Evolutionary conservation across 2,329 filamentous ascomycete genomes (phyloP).

Genomic region (Aaosphaeria arxii): DNA sequence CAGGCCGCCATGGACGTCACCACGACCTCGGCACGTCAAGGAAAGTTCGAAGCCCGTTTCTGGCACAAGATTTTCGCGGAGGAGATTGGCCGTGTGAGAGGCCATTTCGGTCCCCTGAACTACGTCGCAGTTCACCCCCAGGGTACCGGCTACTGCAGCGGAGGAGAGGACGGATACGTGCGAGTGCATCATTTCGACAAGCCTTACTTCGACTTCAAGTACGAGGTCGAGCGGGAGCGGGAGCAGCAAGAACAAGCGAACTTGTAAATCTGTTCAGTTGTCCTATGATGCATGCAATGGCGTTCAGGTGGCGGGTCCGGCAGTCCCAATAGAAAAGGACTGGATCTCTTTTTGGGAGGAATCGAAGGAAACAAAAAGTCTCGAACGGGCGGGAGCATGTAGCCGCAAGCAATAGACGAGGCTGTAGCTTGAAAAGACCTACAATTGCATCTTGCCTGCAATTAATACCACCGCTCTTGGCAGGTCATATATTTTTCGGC

Average conservation of each 20-base stretch:
- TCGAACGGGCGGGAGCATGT: too few species aligned
- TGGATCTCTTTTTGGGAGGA: too few species aligned
- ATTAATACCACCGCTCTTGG: too few species aligned
- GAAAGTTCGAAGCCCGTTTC: conserved; percentile 98
- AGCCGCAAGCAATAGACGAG: too few species aligned
- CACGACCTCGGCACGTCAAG: conserved; percentile 86
- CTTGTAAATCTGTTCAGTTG: conserved; percentile 24
- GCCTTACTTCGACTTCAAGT: conserved; percentile 97
- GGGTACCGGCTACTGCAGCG: conserved; percentile 89
- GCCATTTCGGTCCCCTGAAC: conserved; percentile 96
- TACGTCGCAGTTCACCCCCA: conserved; percentile 91
- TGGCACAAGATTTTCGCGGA: conserved; percentile 99
- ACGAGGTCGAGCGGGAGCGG: conserved; percentile 89
- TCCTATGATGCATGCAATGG: conserved; percentile 34
- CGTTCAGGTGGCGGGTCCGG: conserved; percentile 16
- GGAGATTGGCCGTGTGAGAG: conserved; percentile 94
- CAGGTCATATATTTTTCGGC: too few species aligned
- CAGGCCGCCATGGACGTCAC: conserved; percentile 99
- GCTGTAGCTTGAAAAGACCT: too few species aligned
- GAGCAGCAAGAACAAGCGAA: conserved; percentile 41
- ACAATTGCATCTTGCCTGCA: too few species aligned
- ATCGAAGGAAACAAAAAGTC: too few species aligned
- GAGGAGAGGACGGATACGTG: conserved; percentile 97
- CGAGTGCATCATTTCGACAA: conserved; percentile 98
- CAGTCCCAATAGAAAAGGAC: neutral